Evolutionary conservation across 495 filamentous ascomycete species (phyloP).

Genomic region (Podospora pseudopauciseta): DNA sequence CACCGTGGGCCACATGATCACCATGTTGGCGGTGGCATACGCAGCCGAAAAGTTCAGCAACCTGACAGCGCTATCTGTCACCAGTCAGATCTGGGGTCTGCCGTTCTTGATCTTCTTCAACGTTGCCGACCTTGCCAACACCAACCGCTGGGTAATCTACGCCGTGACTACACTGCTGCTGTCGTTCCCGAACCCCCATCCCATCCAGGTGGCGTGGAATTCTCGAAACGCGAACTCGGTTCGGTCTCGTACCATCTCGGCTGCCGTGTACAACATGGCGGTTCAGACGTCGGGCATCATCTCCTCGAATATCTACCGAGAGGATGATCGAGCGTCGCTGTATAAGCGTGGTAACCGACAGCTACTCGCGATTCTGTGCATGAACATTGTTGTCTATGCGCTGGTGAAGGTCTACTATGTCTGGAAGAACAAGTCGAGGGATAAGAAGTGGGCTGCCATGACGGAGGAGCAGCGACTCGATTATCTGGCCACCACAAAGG

Average conservation of each 20-base stretch:
- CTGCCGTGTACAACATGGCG: slow-evolving; percentile 62
- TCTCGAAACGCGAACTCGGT: slow-evolving; percentile 59
- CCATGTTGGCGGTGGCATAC: slow-evolving; percentile 49
- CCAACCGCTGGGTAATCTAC: slow-evolving; percentile 55
- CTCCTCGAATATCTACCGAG: slow-evolving; percentile 61
- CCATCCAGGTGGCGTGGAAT: slow-evolving; percentile 65
- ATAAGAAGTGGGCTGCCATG: slow-evolving; percentile 59
- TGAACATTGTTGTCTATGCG: slow-evolving; percentile 55
- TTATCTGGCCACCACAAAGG: slow-evolving; percentile 63
- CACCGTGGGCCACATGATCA: slow-evolving; percentile 38
- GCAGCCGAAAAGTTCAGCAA: slow-evolving; percentile 47
- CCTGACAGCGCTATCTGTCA: slow-evolving; percentile 44
- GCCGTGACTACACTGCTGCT: slow-evolving; percentile 56
- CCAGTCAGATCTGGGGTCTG: slow-evolving; percentile 53
- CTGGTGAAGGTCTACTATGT: slow-evolving; percentile 60
- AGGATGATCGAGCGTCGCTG: slow-evolving; percentile 53
- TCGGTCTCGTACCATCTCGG: slow-evolving; percentile 53
- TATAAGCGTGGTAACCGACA: slow-evolving; percentile 62
- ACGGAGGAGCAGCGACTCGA: slow-evolving; percentile 54
- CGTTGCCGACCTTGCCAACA: slow-evolving; percentile 41
- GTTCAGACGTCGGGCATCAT: slow-evolving; percentile 63
- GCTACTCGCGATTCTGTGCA: slow-evolving; percentile 53
- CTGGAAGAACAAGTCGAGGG: slow-evolving; percentile 50
- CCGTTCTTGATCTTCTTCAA: slow-evolving; percentile 56
- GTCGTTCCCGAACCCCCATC: slow-evolving; percentile 53